phyloP scores from a whole-genome alignment of 2,329 filamentous ascomycete species.

The Pleomassaria siparia region DNA sequence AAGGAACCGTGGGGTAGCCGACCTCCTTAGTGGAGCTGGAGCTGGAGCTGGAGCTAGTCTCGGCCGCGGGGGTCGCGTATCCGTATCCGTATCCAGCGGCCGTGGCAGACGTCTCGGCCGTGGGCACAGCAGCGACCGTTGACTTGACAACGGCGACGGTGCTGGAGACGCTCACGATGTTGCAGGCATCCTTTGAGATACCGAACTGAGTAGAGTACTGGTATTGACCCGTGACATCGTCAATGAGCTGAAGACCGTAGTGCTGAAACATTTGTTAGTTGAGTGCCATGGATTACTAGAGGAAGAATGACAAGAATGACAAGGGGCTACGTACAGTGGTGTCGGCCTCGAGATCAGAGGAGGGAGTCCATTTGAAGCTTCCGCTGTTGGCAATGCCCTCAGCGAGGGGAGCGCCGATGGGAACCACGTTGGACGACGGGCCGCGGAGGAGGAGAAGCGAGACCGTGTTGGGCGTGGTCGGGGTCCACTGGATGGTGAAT shows the following conservation, averaged over 20 bases:
- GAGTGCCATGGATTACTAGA: not conserved
- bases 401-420: conserved; percentile 52
- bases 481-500: conserved; percentile 62
- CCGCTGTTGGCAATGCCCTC: conserved; percentile 60
- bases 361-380: conserved; percentile 57
- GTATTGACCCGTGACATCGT: conserved; percentile 60
- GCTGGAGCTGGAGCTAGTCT: no score
- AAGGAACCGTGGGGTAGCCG: no score
- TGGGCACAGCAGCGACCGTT: no score
- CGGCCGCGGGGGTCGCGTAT: no score
- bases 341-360: conserved; percentile 47
- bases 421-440: conserved; percentile 56
- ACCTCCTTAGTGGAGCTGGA: no score
- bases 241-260: conserved; percentile 65
- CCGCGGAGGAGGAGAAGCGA: conserved; percentile 64
- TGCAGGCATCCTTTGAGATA: conserved; percentile 50
- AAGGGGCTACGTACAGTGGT: conserved; percentile 23
- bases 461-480: conserved; percentile 52
- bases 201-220: conserved; percentile 64
- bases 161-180: conserved; percentile 15
- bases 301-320: not conserved
- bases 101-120: no score
- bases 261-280: conserved; percentile 23
- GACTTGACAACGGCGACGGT: no score
- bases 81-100: no score